Evolutionary conservation across 202 grass and related monocot species (phyloP), one percentile per base, ranked within the genome.

Genomic region (Alloteropsis angusta): DNA sequence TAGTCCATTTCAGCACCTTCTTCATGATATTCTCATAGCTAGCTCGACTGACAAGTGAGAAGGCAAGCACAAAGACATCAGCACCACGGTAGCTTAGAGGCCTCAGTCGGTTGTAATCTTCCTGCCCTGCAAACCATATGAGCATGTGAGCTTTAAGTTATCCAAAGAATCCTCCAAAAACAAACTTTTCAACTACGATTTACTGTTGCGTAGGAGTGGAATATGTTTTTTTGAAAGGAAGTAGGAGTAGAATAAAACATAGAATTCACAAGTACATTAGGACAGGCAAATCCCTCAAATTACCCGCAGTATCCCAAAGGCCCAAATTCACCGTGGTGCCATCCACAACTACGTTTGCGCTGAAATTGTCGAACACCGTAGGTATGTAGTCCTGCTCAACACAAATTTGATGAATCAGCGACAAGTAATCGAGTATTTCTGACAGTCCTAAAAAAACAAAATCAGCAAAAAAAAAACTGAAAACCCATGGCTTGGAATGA

Each of bases 381-480:
- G 93, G 93, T 34, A 97, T 71, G 36, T 97, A 97, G 78, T 97
- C 93, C 93, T 97, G 72, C n/a, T n/a, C n/a, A n/a, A n/a, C n/a
- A n/a, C n/a, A n/a, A n/a, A n/a, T n/a, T n/a, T n/a, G n/a, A n/a
- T n/a, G n/a, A n/a, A n/a, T n/a, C n/a, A n/a, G n/a, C n/a, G n/a
- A n/a, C n/a, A n/a, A n/a, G n/a, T n/a, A n/a, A n/a, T n/a, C n/a
- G n/a, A n/a, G n/a, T n/a, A n/a, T n/a, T n/a, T n/a, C n/a, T n/a
- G n/a, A n/a, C n/a, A n/a, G n/a, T n/a, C n/a, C n/a, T 13, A 34
- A 47, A 65, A 34, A 77, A 56, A 32, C 56, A 38, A 17, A 7
- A 50, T 35, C 39, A 44, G 39, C 32, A 25, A n/a, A n/a, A n/a
- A n/a, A n/a, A n/a, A n/a, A n/a, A n/a, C n/a, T n/a, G n/a, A n/a